These are phyloP conservation scores for Coccinonectria pachysandricola DNA, from an alignment of 2,329 filamentous ascomycete genomes.

Conservation along the genomic window DNA sequence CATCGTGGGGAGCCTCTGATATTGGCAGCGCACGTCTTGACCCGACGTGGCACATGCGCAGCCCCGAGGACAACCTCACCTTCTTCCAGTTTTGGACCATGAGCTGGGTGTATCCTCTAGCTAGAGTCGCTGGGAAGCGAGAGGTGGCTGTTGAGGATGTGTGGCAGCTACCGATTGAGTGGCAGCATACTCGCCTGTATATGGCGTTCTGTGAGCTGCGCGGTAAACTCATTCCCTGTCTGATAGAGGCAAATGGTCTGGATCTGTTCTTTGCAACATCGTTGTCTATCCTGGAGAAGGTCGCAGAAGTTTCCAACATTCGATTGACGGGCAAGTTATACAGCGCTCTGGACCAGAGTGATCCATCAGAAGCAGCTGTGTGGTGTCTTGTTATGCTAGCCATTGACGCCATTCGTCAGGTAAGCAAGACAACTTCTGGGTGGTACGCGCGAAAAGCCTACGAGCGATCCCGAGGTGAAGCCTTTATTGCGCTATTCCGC, in stretches of 20 bases:
- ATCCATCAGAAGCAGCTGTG: conserved; percentile 22
- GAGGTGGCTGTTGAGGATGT: conserved; percentile 71
- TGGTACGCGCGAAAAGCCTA: conserved; percentile 83
- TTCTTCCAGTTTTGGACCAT: conserved; percentile 80
- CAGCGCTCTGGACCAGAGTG: conserved; percentile 21
- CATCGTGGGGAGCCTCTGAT: conserved; percentile 21
- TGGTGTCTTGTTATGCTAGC: conserved; percentile 28
- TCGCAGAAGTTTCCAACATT: conserved; percentile 28
- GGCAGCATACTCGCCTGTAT: conserved; percentile 69
- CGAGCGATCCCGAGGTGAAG: conserved; percentile 71
- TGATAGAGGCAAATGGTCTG: conserved; percentile 67
- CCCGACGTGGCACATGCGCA: conserved; percentile 40
- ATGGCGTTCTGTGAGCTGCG: conserved; percentile 60
- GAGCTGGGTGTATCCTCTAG: conserved; percentile 70
- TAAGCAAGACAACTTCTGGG: conserved; percentile 32
- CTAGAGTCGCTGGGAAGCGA: conserved; percentile 49
- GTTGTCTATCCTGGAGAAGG: conserved; percentile 46
- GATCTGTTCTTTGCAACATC: conserved; percentile 60
- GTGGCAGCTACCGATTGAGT: conserved; percentile 70
- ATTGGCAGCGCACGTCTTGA: conserved; percentile 20
- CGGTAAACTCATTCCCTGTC: conserved; percentile 60
- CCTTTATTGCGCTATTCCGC: conserved; percentile 27
- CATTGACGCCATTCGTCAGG: conserved; percentile 24
- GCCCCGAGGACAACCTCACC: conserved; percentile 67
- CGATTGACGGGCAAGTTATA: conserved; percentile 28